Evolutionary conservation across 768 basidiomycete genomes (phyloP).

Genomic region (Grammothele lineata): DNA sequence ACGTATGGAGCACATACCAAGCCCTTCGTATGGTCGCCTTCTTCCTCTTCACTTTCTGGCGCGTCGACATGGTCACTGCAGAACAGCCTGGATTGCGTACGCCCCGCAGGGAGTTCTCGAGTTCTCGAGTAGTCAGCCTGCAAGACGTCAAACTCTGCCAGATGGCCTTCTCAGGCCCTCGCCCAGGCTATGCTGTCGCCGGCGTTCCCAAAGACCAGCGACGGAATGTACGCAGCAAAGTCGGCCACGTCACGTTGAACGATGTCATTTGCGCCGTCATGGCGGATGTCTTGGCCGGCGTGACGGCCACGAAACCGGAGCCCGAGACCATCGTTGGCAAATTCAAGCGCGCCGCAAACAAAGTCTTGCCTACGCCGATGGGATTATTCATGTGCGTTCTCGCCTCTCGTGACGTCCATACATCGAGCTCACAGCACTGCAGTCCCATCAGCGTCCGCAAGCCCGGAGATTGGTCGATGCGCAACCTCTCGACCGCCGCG

Average conservation of each 20-base stretch:
- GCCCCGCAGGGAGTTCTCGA: conserved; percentile 13
- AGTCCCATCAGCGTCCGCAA: conserved; percentile 22
- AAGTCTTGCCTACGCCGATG: conserved; percentile 16
- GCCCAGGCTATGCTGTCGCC: conserved; percentile 14
- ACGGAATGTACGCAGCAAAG: conserved; percentile 7
- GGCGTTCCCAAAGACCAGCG: conserved; percentile 16
- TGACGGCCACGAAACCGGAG: conserved; percentile 10
- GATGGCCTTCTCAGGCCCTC: conserved; percentile 20
- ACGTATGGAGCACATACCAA: conserved; percentile 18
- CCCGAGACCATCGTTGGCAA: conserved; percentile 3
- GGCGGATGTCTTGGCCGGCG: conserved; percentile 17
- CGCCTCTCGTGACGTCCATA: too few relatives aligned
- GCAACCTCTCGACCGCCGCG: conserved; percentile 20
- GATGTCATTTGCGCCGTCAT: conserved; percentile 23
- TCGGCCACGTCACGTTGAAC: conserved; percentile 21
- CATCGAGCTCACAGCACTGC: too few relatives aligned
- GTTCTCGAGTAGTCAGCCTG: conserved; percentile 18
- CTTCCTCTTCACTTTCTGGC: conserved; percentile 21
- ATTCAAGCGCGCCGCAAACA: conserved; percentile 5
- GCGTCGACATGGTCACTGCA: conserved; percentile 21
- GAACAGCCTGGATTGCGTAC: conserved; percentile 8
- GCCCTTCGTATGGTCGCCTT: conserved; percentile 8
- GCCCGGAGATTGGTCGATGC: conserved; percentile 24
- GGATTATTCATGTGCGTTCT: conserved; percentile 20
- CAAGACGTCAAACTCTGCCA: conserved; percentile 20